phyloP scores from a whole-genome alignment of 1,284 basidiomycete genomes.

The Malassezia furfur region DNA sequence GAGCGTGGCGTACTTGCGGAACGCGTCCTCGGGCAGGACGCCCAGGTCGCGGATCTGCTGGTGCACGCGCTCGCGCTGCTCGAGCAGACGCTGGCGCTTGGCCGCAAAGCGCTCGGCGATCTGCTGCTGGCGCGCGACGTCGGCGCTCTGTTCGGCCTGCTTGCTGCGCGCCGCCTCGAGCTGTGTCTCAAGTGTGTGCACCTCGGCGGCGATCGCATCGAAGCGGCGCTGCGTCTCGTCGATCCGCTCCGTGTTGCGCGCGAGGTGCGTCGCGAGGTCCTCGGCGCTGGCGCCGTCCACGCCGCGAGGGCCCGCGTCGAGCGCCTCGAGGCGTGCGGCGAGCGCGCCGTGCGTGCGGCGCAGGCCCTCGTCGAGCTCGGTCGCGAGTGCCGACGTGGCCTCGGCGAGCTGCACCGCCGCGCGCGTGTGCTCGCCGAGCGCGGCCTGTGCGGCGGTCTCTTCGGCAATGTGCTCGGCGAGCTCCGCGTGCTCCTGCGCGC shows the following conservation, averaged over 20 bases:
- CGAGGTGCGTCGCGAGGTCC: slow-evolving; percentile 19
- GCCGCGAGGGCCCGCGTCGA: slow-evolving; percentile 56
- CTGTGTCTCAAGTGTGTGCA: slow-evolving; percentile 34
- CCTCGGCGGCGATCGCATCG: slow-evolving; percentile 3
- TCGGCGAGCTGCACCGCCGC: slow-evolving; percentile 49
- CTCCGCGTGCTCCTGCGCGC: slow-evolving; percentile 60
- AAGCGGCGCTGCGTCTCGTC: not conserved
- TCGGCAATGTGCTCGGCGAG: slow-evolving; percentile 67
- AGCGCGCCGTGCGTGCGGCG: slow-evolving; percentile 68
- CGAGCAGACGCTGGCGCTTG: slow-evolving; percentile 73
- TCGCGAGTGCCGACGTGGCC: slow-evolving; percentile 71
- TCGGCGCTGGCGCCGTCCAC: slow-evolving; percentile 61
- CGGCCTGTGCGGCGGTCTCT: slow-evolving; percentile 64
- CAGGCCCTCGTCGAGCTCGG: slow-evolving; percentile 83
- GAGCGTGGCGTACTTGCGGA: slow-evolving; percentile 79
- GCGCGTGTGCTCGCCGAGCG: slow-evolving; percentile 59
- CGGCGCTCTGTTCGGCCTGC: slow-evolving; percentile 73
- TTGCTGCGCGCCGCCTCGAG: slow-evolving; percentile 70
- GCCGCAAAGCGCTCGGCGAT: slow-evolving; percentile 84
- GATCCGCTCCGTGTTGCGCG: slow-evolving; percentile 7
- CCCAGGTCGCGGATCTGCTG: slow-evolving; percentile 90
- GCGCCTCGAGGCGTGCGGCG: slow-evolving; percentile 61
- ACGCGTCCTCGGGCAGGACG: slow-evolving; percentile 91
- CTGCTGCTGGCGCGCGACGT: slow-evolving; percentile 81
- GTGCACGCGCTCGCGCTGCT: slow-evolving; percentile 82